phyloP scores from a whole-genome alignment of 371 early-diverging fungal species.

The Lichtheimia ornata region DNA sequence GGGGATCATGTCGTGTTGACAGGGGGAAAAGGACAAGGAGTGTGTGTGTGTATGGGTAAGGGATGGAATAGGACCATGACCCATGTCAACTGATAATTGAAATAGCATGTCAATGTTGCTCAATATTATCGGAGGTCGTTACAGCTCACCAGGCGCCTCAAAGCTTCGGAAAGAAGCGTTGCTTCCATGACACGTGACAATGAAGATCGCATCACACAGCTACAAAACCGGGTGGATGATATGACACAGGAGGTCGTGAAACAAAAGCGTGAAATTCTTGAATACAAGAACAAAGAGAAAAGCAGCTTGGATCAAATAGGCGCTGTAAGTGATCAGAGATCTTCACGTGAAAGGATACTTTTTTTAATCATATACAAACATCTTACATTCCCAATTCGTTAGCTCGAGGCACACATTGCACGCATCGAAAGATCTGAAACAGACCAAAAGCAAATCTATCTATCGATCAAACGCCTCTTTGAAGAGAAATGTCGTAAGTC shows the following conservation, averaged over 20 bases:
- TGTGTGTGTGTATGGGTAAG: slow-evolving; percentile 2
- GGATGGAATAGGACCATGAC: not conserved
- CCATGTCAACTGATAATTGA: no score
- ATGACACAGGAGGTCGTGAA: slow-evolving; percentile 46
- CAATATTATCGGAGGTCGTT: slow-evolving; percentile 57
- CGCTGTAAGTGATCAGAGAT: slow-evolving; percentile 34
- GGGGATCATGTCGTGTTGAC: not conserved
- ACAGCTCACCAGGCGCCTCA: slow-evolving; percentile 48
- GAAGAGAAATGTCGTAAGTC: slow-evolving; percentile 57
- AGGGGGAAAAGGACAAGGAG: not conserved
- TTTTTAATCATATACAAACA: no score
- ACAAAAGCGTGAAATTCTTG: slow-evolving; percentile 50
- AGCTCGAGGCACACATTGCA: slow-evolving; percentile 53
- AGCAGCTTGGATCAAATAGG: slow-evolving; percentile 56
- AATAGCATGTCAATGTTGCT: slow-evolving; percentile 24
- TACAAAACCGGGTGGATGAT: slow-evolving; percentile 55
- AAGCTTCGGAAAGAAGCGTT: slow-evolving; percentile 49
- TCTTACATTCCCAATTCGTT: not conserved
- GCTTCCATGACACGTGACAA: slow-evolving; percentile 56
- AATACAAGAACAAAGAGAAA: slow-evolving; percentile 56
- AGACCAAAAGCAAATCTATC: slow-evolving; percentile 53
- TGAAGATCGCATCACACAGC: slow-evolving; percentile 50
- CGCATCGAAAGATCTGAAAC: slow-evolving; percentile 47
- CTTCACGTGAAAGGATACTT: no score
- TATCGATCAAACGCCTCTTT: slow-evolving; percentile 41